These are phyloP conservation scores for Hydrangea macrophylla DNA, from an alignment of 148 eudicot species.

Conservation along the genomic window DNA sequence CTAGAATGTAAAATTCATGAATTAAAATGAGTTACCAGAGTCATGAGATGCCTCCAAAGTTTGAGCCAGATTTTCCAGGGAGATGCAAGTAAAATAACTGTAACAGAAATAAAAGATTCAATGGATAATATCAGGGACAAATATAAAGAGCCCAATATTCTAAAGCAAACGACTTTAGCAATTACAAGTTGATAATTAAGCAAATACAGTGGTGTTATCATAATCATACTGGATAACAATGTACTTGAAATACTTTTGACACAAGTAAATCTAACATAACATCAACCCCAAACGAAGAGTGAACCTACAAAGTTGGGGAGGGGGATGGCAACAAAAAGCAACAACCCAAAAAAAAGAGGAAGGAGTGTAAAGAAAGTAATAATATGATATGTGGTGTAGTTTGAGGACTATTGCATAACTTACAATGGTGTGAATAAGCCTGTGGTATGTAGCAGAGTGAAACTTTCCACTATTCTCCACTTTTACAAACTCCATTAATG, in stretches of 20 bases:
- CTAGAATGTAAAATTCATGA: not conserved
- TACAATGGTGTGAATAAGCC: conserved; percentile 56
- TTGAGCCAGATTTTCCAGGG: conserved; percentile 53
- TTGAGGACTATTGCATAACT: conserved; percentile 21
- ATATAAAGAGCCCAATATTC: not conserved
- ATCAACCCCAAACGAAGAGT: conserved; percentile 44
- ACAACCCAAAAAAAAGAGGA: not conserved
- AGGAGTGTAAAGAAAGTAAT: too few relatives aligned
- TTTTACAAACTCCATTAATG: conserved; percentile 88
- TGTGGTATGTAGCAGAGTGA: conserved; percentile 66
- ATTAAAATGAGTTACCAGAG: conserved; percentile 35
- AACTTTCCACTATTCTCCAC: conserved; percentile 74
- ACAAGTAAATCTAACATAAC: conserved; percentile 54
- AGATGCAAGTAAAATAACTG: conserved; percentile 70
- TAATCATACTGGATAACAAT: conserved; percentile 76
- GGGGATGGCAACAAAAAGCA: too few relatives aligned
- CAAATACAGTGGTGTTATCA: not conserved
- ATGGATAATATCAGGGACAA: not conserved
- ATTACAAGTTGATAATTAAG: too few relatives aligned
- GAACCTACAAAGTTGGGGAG: conserved; percentile 51
- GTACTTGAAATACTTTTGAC: conserved; percentile 73
- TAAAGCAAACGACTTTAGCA: not conserved
- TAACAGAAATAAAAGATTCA: conserved; percentile 2
- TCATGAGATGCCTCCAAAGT: conserved; percentile 36
- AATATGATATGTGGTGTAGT: not conserved